A percentile compares a stretch with the other conserved stretches of the same genome.
These are phyloP conservation scores for Pezicula neosporulosa DNA, from an alignment of 2,329 filamentous ascomycete genomes.

Conservation along the genomic window DNA sequence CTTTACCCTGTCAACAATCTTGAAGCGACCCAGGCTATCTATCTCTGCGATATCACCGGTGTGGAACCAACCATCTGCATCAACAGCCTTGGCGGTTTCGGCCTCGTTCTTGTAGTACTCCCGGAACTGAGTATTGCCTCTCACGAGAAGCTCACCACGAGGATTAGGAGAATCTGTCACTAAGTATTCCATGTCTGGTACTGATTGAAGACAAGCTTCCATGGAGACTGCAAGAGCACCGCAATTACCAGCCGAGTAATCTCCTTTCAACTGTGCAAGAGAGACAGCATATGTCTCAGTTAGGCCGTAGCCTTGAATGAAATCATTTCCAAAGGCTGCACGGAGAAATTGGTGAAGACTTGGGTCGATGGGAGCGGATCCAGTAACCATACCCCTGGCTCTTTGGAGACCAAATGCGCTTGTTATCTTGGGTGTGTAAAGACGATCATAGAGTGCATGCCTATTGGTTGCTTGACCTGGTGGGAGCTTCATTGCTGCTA, in stretches of 20 bases:
- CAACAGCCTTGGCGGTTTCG: constrained; percentile 79
- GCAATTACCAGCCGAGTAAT: constrained; percentile 78
- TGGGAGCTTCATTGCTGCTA: constrained; percentile 70
- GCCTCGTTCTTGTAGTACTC: constrained; percentile 90
- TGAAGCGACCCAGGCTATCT: constrained; percentile 81
- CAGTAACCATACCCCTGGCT: constrained; percentile 72
- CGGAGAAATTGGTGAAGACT: constrained; percentile 85
- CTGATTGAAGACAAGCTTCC: constrained; percentile 80
- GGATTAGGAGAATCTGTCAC: constrained; percentile 84
- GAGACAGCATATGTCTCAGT: constrained; percentile 88
- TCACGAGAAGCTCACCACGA: constrained; percentile 83
- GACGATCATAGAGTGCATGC: constrained; percentile 75
- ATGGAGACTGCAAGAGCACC: constrained; percentile 64
- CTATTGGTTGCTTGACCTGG: constrained; percentile 72
- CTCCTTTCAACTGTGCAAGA: constrained; percentile 64
- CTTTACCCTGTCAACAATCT: constrained; percentile 95
- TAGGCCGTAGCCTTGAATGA: constrained; percentile 87
- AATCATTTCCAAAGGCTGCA: constrained; percentile 73
- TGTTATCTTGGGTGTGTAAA: constrained; percentile 87
- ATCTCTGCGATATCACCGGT: constrained; percentile 89
- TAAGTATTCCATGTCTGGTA: constrained; percentile 92
- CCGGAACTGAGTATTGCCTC: constrained; percentile 75
- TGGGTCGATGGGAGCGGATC: constrained; percentile 87
- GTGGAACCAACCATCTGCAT: constrained; percentile 93
- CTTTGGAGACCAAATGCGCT: constrained; percentile 79